Percentiles rank a stretch among this genome's conserved stretches.
These are phyloP conservation scores for Phycomyces nitens DNA, from an alignment of 192 early-diverging fungal genomes.

Conservation along the genomic window DNA sequence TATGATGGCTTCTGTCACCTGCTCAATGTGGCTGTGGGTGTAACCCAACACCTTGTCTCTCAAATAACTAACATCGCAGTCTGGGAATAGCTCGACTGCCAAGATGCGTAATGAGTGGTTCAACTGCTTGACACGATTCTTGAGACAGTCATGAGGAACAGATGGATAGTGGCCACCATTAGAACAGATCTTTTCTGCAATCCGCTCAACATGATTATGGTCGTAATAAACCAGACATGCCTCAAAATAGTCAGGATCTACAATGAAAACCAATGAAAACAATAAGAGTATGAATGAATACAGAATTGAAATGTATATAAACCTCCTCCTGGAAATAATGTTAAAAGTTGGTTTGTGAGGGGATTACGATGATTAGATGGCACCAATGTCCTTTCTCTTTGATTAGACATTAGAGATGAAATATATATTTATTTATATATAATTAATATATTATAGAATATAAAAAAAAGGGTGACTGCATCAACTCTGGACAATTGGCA, in stretches of 20 bases:
- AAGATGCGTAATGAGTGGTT: conserved; percentile 26
- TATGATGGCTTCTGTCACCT: conserved; percentile 15
- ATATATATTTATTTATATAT: no score
- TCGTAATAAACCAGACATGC: conserved; percentile 31
- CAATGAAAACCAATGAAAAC: no score
- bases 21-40: conserved; percentile 26
- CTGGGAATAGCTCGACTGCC: conserved; percentile 37
- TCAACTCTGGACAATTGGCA: no score
- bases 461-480: no score
- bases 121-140: conserved; percentile 9
- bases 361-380: no score
- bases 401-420: no score
- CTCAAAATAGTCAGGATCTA: conserved; percentile 38
- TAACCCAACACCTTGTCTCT: conserved; percentile 19
- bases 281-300: no score
- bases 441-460: no score
- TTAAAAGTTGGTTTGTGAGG: conserved; percentile 2
- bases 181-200: conserved; percentile 34
- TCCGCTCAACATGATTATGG: conserved; percentile 30
- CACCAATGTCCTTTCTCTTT: no score
- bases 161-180: conserved; percentile 31
- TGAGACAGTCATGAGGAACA: conserved; percentile 16
- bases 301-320: no score
- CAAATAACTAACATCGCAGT: conserved; percentile 33
- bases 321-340: conserved; percentile 18